Evolutionary conservation across 208 protist genomes (phyloP), one percentile per base, ranked within the genome.

Genomic region (Trichomonas vaginalis): DNA sequence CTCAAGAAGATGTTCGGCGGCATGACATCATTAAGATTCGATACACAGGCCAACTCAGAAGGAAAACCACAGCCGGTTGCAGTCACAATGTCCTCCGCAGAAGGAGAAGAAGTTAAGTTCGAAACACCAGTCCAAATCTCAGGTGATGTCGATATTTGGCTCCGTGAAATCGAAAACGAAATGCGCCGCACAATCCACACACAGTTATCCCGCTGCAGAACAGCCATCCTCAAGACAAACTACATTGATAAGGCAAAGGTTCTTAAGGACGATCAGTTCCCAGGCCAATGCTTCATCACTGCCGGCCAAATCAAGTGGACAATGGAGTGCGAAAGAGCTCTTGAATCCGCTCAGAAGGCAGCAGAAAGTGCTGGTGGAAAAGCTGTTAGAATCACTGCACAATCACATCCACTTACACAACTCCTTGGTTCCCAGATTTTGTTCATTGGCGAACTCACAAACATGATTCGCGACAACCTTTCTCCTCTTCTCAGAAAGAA

Each of bases 1-100:
- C 96, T 99, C 79, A 98, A 98, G 92, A 99, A 99, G 97, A 99
- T 98, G 97, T 99, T 99, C 95, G 95, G 45, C 32, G 98, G 97
- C 21, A 97, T 99, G 35, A 40, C n/a, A 40, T 49, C 21, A n/a
- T 17, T 95, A 0, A 47, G 35, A 40, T 61, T 56, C 40, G 51
- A 48, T 32, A 80, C 61, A 62, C 15, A 45, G 37, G 80, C 95
- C 10, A 95, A 95, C 61, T 95, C 96, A 21, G 96, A 96, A 37
- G 96, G 96, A 0, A 61, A 96, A 17, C 80, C 47, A 37, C 95
- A 95, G 48, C 96, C 45, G 27, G 95, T 97, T 51, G 97, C 96
- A 23, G 37, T 96, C 12, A 96, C 96, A 15, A 97, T 98, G 97
- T 48, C 96, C 37, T 96, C 96, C 0, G 96, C 98, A 32, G 98